These are phyloP conservation scores for Chlamydomonas sp. DNA, from an alignment of 139 green algal species.

Conservation along the genomic window DNA sequence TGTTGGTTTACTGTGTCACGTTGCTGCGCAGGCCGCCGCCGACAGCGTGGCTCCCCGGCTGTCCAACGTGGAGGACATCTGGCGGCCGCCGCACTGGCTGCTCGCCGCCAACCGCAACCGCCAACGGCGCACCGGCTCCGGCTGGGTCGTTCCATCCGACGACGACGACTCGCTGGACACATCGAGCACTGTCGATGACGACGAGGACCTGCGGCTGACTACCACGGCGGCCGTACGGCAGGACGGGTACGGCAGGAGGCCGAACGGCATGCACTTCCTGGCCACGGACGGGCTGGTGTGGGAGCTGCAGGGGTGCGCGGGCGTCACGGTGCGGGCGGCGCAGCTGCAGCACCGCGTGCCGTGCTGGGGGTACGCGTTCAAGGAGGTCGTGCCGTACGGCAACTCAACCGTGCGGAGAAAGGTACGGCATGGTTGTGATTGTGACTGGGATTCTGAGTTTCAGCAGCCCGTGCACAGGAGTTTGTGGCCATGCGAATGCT, in stretches of 20 bases:
- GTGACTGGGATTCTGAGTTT: too few relatives aligned
- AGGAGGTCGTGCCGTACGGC: constrained; percentile 2
- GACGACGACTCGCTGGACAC: not conserved
- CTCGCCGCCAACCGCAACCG: not conserved
- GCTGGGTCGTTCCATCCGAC: not conserved
- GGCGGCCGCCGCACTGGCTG: constrained; percentile 8
- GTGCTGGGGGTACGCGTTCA: constrained; percentile 74
- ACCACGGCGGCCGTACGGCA: not conserved
- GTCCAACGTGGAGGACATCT: constrained; percentile 22
- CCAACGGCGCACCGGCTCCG: not conserved
- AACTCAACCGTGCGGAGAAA: not conserved
- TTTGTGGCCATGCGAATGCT: too few relatives aligned
- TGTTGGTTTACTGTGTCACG: not conserved
- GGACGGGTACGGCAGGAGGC: too few relatives aligned
- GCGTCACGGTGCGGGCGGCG: constrained; percentile 36
- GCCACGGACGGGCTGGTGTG: constrained; percentile 41
- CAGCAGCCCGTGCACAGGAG: too few relatives aligned
- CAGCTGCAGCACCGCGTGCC: constrained; percentile 89
- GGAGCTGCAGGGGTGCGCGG: constrained; percentile 28
- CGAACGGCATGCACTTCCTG: constrained; percentile 9
- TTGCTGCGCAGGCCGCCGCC: constrained; percentile 18
- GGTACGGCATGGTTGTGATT: not conserved
- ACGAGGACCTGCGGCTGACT: not conserved
- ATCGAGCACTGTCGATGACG: not conserved
- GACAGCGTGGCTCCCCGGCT: not conserved